Conservation (phyloP, 2,329 filamentous ascomycete genomes). For the Ophiosphaerella herpotricha region DNA sequence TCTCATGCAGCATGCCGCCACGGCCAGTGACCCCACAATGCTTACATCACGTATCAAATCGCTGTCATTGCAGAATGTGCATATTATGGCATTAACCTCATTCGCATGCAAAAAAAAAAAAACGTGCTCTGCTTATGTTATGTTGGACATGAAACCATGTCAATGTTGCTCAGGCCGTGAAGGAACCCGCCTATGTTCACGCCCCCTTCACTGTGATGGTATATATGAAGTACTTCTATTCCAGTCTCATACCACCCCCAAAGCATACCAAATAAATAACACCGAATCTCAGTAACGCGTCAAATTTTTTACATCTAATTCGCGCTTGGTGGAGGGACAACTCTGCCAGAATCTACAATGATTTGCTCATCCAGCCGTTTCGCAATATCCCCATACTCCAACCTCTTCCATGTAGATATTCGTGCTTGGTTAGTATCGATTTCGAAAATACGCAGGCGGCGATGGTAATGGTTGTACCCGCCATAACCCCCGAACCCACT, state of each 20-base stretch:
- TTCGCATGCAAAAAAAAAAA: no score
- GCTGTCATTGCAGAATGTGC: no score
- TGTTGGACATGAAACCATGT: no score
- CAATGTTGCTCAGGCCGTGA: slow-evolving; percentile 9
- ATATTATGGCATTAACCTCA: no score
- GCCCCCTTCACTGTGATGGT: slow-evolving; percentile 14
- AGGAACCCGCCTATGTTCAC: slow-evolving; percentile 11
- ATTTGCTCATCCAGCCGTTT: slow-evolving; percentile 63
- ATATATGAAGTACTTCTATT: no score
- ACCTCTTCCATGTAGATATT: slow-evolving; percentile 88
- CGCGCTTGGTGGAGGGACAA: slow-evolving; percentile 31
- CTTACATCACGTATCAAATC: no score
- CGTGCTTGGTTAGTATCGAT: slow-evolving; percentile 89
- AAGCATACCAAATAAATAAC: no score
- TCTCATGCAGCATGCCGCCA: no score
- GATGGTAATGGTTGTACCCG: slow-evolving; percentile 83
- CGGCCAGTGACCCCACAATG: no score
- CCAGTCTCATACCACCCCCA: no score
- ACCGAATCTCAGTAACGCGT: no score
- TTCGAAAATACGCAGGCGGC: slow-evolving; percentile 86
- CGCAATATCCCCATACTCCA: slow-evolving; percentile 67
- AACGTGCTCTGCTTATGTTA: no score
- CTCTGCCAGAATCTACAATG: slow-evolving; percentile 63
- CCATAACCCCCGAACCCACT: slow-evolving; percentile 94
- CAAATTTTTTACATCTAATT: slow-evolving; percentile 6